These are phyloP conservation scores for Ambrosia artemisiifolia DNA, from an alignment of 129 eudicot genomes.

Conservation along the genomic window DNA sequence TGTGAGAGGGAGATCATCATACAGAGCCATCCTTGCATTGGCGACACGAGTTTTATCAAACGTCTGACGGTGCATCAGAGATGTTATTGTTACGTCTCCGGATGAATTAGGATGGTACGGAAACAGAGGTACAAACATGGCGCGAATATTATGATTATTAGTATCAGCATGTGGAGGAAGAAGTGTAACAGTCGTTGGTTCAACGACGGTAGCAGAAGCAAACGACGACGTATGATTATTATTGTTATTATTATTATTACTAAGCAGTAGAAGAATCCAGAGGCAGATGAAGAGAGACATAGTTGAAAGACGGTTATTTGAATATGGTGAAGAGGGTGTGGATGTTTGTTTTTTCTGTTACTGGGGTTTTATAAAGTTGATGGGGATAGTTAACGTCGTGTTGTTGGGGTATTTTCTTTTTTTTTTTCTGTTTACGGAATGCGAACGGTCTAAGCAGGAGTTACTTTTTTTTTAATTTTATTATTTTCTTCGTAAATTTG, in stretches of 20 bases:
- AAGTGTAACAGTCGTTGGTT: constrained; percentile 27
- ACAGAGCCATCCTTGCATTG: constrained; percentile 84
- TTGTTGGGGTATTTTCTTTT: too few relatives aligned
- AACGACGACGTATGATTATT: not conserved
- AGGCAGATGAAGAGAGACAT: constrained; percentile 26
- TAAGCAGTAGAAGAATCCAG: not conserved
- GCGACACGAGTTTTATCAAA: constrained; percentile 24
- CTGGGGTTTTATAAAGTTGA: too few relatives aligned
- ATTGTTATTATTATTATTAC: not conserved
- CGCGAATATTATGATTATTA: constrained; percentile 31
- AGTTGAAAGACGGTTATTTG: constrained; percentile 9
- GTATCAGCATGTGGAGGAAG: constrained; percentile 24
- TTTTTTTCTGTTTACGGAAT: too few relatives aligned
- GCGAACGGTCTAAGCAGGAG: too few relatives aligned
- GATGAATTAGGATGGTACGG: constrained; percentile 35
- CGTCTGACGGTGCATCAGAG: constrained; percentile 48
- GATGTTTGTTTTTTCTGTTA: too few relatives aligned
- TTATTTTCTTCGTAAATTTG: too few relatives aligned
- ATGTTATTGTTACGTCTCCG: constrained; percentile 4
- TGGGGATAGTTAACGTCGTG: too few relatives aligned
- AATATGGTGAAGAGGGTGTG: not conserved
- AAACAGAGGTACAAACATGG: constrained; percentile 53
- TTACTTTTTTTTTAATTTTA: too few relatives aligned
- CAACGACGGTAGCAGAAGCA: constrained; percentile 21
- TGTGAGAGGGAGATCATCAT: constrained; percentile 75